Evolutionary conservation across 768 basidiomycete genomes (phyloP).

Genomic region (Cantharellus cinnabarinus): DNA sequence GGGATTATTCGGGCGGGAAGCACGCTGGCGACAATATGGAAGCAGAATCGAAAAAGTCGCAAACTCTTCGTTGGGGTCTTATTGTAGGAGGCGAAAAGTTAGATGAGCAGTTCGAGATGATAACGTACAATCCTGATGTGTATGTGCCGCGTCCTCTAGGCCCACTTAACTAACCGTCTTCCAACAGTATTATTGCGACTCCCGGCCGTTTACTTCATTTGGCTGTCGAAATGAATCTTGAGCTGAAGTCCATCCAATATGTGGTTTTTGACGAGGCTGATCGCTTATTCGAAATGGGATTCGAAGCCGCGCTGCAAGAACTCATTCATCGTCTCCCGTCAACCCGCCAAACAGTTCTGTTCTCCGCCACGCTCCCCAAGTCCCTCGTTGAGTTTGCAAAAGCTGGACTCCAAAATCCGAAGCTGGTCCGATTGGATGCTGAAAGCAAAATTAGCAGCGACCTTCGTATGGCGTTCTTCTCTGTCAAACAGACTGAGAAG

Average conservation of each 20-base stretch:
- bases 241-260: slow-evolving; percentile 69
- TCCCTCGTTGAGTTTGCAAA: slow-evolving; percentile 97
- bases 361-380: slow-evolving; percentile 91
- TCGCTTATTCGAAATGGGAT: slow-evolving; percentile 96
- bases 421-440: slow-evolving; percentile 86
- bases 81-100: slow-evolving; percentile 89
- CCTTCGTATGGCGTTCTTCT: slow-evolving; percentile 86
- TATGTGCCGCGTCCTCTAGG: slow-evolving; percentile 25
- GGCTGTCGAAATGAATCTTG: slow-evolving; percentile 88
- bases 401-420: slow-evolving; percentile 82
- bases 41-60: slow-evolving; percentile 33
- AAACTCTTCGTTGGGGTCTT: slow-evolving; percentile 66
- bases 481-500: slow-evolving; percentile 80
- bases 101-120: slow-evolving; percentile 92
- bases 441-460: slow-evolving; percentile 92
- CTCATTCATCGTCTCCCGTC: slow-evolving; percentile 76
- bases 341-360: slow-evolving; percentile 78
- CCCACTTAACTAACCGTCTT: slow-evolving; percentile 7
- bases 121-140: slow-evolving; percentile 89
- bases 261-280: slow-evolving; percentile 97
- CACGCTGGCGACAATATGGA: slow-evolving; percentile 48
- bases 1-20: slow-evolving; percentile 35
- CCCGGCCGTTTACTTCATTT: slow-evolving; percentile 95
- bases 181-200: slow-evolving; percentile 75
- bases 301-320: slow-evolving; percentile 78